Evolutionary conservation across 768 basidiomycete genomes (phyloP), one percentile per base, ranked within the genome.

Genomic region (Megacollybia marginata): DNA sequence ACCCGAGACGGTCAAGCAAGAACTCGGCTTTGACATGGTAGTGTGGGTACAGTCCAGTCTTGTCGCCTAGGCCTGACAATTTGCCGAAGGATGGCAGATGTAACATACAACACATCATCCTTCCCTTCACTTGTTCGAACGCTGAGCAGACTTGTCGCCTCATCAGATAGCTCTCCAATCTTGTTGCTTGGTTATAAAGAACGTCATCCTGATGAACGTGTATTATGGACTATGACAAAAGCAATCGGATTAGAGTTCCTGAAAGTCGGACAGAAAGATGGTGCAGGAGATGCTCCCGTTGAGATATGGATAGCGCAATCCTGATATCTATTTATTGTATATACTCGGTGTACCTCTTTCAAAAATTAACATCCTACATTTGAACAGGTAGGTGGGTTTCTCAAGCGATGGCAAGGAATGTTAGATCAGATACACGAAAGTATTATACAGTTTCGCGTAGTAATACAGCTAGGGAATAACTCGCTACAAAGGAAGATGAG

Each of bases 181-280:
- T 68, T 94, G 2, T 52, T 94, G 8, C 60, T 95, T 45, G 90
- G 89, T 4, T 94, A 93, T 69, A 93, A 95, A 61, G 83, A 94
- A 61, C 80, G 93, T 38, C 87, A 95, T 62, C 57, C 69, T 0
- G 78, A 76, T 0, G 93, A 96, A 66, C 68, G 91, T 46, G 73
- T 71, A 8, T 66, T 94, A 32, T 96, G 91, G 92, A 67, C 66
- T 7, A 74, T 82, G 69, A 68, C 73, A 31, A 58, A 65, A 20
- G 66, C 69, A 2, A 68, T 74, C 4, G 83, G 80, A 1, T 64
- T 94, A 1, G 48, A 59, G 31, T 75, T 96, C 53, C 68, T 71
- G 44, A 68, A 72, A 53, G 69, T 88, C 0, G 83, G 75, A 10
- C 69, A 69, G 50, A 62, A 78, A 4, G 47, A 50, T 1, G 92